Evolutionary conservation across 2,329 filamentous ascomycete species (phyloP).

Genomic region (Plectosphaerella plurivora): DNA sequence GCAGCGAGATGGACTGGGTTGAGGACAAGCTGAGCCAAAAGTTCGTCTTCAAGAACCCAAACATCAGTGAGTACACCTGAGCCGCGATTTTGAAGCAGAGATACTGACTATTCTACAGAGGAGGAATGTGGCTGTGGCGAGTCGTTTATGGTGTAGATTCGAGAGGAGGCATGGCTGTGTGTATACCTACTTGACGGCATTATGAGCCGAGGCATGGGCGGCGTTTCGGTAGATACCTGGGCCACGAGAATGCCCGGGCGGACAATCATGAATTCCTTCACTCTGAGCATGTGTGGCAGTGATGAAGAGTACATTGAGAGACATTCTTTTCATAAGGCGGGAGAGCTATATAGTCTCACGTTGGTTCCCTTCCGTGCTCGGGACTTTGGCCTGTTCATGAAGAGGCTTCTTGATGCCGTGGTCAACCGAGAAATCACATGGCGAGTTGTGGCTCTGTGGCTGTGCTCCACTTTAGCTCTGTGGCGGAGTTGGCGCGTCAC

Average conservation of each 20-base stretch:
- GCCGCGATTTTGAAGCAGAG: neutral
- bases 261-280: no score
- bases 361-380: no score
- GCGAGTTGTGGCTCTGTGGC: neutral
- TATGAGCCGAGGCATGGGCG: neutral
- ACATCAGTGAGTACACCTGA: slow-evolving; percentile 76
- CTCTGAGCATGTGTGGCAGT: no score
- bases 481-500: neutral
- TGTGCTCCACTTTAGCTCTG: no score
- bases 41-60: slow-evolving; percentile 95
- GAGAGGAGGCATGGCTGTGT: neutral
- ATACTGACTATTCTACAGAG: slow-evolving; percentile 53
- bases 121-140: slow-evolving; percentile 95
- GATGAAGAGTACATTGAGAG: neutral
- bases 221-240: neutral
- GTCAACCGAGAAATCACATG: neutral
- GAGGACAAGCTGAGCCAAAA: slow-evolving; percentile 90
- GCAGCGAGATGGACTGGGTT: slow-evolving; percentile 98
- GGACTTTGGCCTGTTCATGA: no score
- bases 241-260: neutral
- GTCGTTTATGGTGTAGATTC: slow-evolving; percentile 75
- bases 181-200: neutral
- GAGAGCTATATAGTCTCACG: no score
- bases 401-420: no score
- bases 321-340: neutral